Base-by-base conservation (phyloP, 2,329 filamentous ascomycete species). In the Ophiostoma ulmi region DNA sequence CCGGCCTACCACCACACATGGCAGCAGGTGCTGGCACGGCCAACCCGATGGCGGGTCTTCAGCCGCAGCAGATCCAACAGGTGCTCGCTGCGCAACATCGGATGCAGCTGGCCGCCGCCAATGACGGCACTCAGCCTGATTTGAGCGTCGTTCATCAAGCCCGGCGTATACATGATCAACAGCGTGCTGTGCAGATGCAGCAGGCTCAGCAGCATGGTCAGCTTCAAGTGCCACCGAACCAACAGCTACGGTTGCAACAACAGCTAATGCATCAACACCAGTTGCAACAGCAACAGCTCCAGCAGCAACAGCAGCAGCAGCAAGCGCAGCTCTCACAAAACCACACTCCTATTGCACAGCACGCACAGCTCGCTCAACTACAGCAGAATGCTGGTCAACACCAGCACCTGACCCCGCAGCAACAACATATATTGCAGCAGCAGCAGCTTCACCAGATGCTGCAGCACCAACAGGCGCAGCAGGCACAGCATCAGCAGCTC, bases 161-260 rank as follows among this genome's bases (percentile, higher is more conserved):
- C 20, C 87, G 88, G 70, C 86, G 87, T 63, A 87, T 91, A 61
- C 84, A 90, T 13, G 88, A 91, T 75, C 87, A 89, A 75, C 88
- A 90, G 75, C 83, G 86, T 6, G 75, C 75, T 0, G 76, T 77
- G 31, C 76, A 76, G 70, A 67, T 75, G 68, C 77, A 88, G 90
- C 76, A 89, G 75, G 83, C 86, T 17, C 87, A 89, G 75, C 87
- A 90, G 75, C 83, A 86, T 10, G 75, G 73, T 6, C 75, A 78
- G 44, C 68, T 67, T 13, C 73, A 74, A n/a, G 67, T 64, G 14
- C 70, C 67, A 11, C 71, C 70, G 74, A 72, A 88, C 75, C 84
- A 89, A 10, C 87, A 90, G 75, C 86, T 88, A 63, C 77, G 88
- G 90, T 76, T 89, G 74, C 83, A 86, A 38, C 87, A 88, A 75